phyloP scores from a whole-genome alignment of 176 grass and related monocot genomes.

The Oryza meyeriana region DNA sequence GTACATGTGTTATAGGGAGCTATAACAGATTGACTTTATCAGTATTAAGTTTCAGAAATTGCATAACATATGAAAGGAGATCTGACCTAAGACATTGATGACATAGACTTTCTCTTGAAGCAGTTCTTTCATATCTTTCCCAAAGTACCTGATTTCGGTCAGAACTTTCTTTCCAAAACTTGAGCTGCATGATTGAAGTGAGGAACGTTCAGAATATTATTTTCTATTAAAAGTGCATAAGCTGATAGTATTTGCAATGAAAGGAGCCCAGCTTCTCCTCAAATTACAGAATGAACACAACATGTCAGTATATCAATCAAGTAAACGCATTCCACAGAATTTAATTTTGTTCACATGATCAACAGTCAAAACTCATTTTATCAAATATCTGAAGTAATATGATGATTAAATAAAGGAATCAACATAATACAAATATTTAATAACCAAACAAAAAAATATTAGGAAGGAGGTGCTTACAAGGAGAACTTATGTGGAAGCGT shows the following conservation, averaged over 20 bases:
- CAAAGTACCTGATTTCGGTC: constrained; percentile 56
- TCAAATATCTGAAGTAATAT: background rate
- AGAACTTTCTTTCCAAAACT: constrained; percentile 47
- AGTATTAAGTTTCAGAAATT: background rate
- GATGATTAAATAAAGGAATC: background rate
- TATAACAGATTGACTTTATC: background rate
- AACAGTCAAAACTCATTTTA: background rate
- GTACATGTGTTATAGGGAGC: background rate
- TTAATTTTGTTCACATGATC: background rate
- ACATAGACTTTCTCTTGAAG: constrained; percentile 76
- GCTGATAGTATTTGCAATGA: background rate
- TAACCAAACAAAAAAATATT: background rate
- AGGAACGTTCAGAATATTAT: constrained; percentile 3
- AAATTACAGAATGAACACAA: background rate
- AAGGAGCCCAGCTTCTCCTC: background rate
- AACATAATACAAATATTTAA: background rate
- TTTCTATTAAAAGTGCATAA: background rate
- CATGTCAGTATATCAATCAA: constrained; percentile 5
- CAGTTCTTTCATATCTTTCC: constrained; percentile 83
- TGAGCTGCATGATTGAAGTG: constrained; percentile 50
- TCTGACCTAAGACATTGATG: constrained; percentile 73
- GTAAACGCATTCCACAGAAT: background rate
- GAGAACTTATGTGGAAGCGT: constrained; percentile 38
- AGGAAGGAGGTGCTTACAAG: constrained; percentile 34
- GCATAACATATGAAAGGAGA: background rate